A percentile compares a stretch with the other conserved stretches of the same genome.
These are phyloP conservation scores for Sugiyamaella chiloensis DNA, from an alignment of 805 yeast genomes.

Conservation along the genomic window DNA sequence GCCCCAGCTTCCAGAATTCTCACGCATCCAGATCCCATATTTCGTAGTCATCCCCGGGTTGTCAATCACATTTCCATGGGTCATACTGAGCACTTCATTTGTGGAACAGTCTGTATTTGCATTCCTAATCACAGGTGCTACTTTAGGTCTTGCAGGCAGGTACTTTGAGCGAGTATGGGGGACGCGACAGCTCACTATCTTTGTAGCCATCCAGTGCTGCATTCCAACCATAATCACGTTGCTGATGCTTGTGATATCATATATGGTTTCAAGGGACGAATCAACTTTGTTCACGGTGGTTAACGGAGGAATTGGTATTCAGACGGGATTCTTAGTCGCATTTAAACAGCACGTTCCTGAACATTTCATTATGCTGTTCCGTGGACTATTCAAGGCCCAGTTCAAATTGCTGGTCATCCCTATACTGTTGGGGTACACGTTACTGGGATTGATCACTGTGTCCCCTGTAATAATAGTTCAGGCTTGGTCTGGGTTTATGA, in stretches of 20 bases:
- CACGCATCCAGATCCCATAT: conserved; percentile 19
- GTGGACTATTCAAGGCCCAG: conserved; percentile 44
- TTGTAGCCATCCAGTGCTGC: conserved; percentile 40
- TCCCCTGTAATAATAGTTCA: conserved; percentile 22
- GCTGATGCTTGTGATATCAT: conserved; percentile 23
- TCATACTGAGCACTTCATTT: conserved; percentile 44
- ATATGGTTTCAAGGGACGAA: conserved; percentile 20
- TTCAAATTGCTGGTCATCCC: conserved; percentile 42
- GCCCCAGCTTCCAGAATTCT: conserved; percentile 10
- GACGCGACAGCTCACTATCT: conserved; percentile 47
- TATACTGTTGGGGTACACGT: conserved; percentile 30
- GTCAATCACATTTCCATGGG: conserved; percentile 44
- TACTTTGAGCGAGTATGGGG: conserved; percentile 70
- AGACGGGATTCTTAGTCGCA: conserved; percentile 58
- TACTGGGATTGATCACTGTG: conserved; percentile 29
- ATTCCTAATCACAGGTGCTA: conserved; percentile 36
- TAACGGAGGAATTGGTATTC: conserved; percentile 52
- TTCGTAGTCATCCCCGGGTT: conserved; percentile 18
- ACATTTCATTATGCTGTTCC: conserved; percentile 50
- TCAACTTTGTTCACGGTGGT: conserved; percentile 27
- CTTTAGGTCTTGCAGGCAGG: conserved; percentile 55
- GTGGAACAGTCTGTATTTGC: conserved; percentile 43
- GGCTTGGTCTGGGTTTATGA: conserved; percentile 48
- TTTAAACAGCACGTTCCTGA: conserved; percentile 66
- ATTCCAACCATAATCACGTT: conserved; percentile 35